Percentiles rank a stretch among this genome's conserved stretches.
Evolutionary conservation across 2,329 filamentous ascomycete species (phyloP).

Genomic region (Neofusicoccum sp.): DNA sequence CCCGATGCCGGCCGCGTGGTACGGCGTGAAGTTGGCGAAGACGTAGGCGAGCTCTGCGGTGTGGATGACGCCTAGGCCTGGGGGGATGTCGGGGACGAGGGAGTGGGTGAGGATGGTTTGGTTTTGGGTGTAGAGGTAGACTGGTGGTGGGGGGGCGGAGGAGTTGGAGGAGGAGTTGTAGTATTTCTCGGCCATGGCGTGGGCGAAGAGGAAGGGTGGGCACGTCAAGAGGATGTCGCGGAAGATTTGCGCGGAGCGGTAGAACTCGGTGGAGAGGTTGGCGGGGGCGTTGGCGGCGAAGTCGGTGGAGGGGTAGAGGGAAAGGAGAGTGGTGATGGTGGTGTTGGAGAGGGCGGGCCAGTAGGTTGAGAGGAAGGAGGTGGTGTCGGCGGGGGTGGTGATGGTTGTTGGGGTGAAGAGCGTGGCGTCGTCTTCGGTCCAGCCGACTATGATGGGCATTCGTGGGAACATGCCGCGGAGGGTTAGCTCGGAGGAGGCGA

Average conservation of each 20-base stretch:
- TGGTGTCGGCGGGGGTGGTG: slow-evolving; percentile 39
- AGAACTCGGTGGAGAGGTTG: slow-evolving; percentile 49
- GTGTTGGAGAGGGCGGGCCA: slow-evolving; percentile 35
- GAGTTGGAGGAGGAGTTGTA: not conserved
- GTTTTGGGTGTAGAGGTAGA: slow-evolving; percentile 55
- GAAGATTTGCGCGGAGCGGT: slow-evolving; percentile 50
- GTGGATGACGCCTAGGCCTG: slow-evolving; percentile 50
- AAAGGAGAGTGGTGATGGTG: slow-evolving; percentile 28
- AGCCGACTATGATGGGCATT: slow-evolving; percentile 44
- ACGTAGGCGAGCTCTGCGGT: slow-evolving; percentile 55
- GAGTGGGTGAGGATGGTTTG: slow-evolving; percentile 53
- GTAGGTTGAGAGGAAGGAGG: slow-evolving; percentile 42
- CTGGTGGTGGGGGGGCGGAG: slow-evolving; percentile 21
- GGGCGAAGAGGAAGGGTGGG: slow-evolving; percentile 45
- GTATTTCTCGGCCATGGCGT: slow-evolving; percentile 38
- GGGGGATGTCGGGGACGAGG: slow-evolving; percentile 35
- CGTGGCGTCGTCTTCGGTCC: slow-evolving; percentile 47
- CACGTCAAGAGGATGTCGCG: slow-evolving; percentile 55
- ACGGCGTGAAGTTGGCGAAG: slow-evolving; percentile 44
- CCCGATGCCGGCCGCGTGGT: slow-evolving; percentile 36
- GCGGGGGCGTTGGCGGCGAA: slow-evolving; percentile 39
- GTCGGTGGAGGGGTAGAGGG: slow-evolving; percentile 39
- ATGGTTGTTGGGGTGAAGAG: slow-evolving; percentile 44
- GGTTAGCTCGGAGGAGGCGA: slow-evolving; percentile 43
- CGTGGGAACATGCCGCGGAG: slow-evolving; percentile 41